Percentiles rank a stretch among this genome's conserved stretches.
Conservation (phyloP, 805 yeast genomes). For the Metschnikowia hibisci region DNA sequence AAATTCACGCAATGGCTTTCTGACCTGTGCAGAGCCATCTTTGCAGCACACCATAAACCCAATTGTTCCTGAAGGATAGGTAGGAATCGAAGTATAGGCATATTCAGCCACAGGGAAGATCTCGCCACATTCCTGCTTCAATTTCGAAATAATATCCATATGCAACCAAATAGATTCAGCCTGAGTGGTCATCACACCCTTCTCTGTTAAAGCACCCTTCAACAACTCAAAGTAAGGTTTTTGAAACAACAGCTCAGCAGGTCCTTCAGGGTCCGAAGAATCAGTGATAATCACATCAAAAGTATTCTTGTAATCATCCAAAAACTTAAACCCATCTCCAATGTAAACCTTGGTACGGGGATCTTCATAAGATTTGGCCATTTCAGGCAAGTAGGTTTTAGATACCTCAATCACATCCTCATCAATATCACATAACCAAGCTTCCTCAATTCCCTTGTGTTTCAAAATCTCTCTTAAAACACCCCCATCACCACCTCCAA, state of each 20-base stretch:
- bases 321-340: slow-evolving; percentile 97
- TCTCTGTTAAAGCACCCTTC: slow-evolving; percentile 81
- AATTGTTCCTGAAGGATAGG: slow-evolving; percentile 95
- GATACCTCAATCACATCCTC: slow-evolving; percentile 87
- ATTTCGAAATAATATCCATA: slow-evolving; percentile 73
- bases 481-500: slow-evolving; percentile 99
- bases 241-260: slow-evolving; percentile 92
- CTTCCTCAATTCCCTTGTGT: slow-evolving; percentile 82
- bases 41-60: slow-evolving; percentile 97
- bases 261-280: slow-evolving; percentile 98
- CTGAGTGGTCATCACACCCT: slow-evolving; percentile 91
- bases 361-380: slow-evolving; percentile 79
- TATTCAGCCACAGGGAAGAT: slow-evolving; percentile 92
- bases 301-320: slow-evolving; percentile 74
- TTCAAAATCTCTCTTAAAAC: slow-evolving; percentile 92
- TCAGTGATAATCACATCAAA: slow-evolving; percentile 96
- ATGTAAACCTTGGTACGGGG: slow-evolving; percentile 88
- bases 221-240: slow-evolving; percentile 84
- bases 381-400: slow-evolving; percentile 80
- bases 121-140: slow-evolving; percentile 74
- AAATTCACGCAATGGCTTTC: slow-evolving; percentile 64
- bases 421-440: slow-evolving; percentile 90
- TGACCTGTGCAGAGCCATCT: slow-evolving; percentile 60
- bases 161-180: slow-evolving; percentile 96
- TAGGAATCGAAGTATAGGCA: slow-evolving; percentile 90